phyloP scores from a whole-genome alignment of 768 basidiomycete genomes.

The Termitomyces sp. region DNA sequence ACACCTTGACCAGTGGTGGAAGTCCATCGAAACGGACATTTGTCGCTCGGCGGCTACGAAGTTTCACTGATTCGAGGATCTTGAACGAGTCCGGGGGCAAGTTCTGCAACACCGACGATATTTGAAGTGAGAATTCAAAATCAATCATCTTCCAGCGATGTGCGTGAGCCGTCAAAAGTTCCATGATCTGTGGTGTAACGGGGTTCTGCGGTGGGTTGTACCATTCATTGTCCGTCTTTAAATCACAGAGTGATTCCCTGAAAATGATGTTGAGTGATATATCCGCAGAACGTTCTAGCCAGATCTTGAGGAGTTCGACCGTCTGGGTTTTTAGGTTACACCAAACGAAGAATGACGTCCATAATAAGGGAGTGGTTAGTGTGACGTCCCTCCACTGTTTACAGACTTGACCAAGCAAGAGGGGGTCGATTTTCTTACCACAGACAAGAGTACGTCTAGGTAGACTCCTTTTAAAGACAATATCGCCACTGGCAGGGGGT shows the following conservation, averaged over 20 bases:
- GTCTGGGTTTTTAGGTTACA: conserved; percentile 1
- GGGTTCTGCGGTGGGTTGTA: neutral
- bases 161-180: conserved; percentile 8
- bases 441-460: neutral
- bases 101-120: neutral
- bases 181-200: conserved; percentile 6
- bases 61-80: conserved; percentile 4
- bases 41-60: conserved; percentile 1
- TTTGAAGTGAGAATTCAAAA: conserved; percentile 6
- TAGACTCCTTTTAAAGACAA: neutral
- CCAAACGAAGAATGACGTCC: neutral
- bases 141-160: conserved; percentile 11
- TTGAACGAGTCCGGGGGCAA: conserved; percentile 4
- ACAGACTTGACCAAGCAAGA: conserved; percentile 8
- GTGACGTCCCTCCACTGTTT: conserved; percentile 3
- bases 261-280: conserved; percentile 1
- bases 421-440: neutral
- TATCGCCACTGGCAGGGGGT: neutral
- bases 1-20: neutral
- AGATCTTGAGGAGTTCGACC: neutral
- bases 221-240: neutral
- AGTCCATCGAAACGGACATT: neutral
- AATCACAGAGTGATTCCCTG: neutral
- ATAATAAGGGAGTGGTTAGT: conserved; percentile 3
- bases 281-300: conserved; percentile 7